phyloP scores from a whole-genome alignment of 164 flowering plant species.

The Vitis labrusca region DNA sequence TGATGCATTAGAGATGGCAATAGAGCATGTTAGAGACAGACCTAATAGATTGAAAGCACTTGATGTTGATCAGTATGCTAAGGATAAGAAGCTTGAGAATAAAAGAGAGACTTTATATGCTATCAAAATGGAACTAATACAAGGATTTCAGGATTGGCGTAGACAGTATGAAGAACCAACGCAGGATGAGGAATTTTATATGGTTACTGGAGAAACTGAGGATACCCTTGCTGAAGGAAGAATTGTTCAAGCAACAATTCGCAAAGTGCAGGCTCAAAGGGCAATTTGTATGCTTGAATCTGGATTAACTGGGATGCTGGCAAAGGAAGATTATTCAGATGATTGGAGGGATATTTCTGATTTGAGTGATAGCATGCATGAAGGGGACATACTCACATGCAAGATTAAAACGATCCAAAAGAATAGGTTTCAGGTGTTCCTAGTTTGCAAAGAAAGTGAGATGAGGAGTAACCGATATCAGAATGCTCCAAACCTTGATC shows the following conservation, averaged over 20 bases:
- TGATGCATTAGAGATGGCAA: slow-evolving; percentile 80
- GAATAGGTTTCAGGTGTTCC: slow-evolving; percentile 70
- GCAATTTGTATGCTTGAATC: slow-evolving; percentile 79
- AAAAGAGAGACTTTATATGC: slow-evolving; percentile 67
- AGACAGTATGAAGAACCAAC: slow-evolving; percentile 64
- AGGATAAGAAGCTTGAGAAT: slow-evolving; percentile 30
- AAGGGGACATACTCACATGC: slow-evolving; percentile 77
- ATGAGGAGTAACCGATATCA: slow-evolving; percentile 46
- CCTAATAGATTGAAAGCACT: slow-evolving; percentile 55
- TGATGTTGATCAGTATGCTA: slow-evolving; percentile 49
- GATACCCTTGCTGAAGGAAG: slow-evolving; percentile 84
- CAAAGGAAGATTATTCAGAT: slow-evolving; percentile 72
- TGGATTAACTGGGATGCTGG: slow-evolving; percentile 77
- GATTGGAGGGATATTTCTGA: slow-evolving; percentile 54
- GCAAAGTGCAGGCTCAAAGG: slow-evolving; percentile 64
- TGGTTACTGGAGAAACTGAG: slow-evolving; percentile 92
- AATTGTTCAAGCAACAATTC: slow-evolving; percentile 84
- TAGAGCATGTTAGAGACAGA: slow-evolving; percentile 81
- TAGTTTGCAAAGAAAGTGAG: slow-evolving; percentile 66
- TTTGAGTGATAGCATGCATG: slow-evolving; percentile 61
- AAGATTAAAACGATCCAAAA: slow-evolving; percentile 67
- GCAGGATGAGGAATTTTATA: slow-evolving; percentile 81
- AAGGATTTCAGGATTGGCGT: slow-evolving; percentile 88
- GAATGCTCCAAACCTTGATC: slow-evolving; percentile 40
- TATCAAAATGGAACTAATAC: slow-evolving; percentile 74